phyloP scores from a whole-genome alignment of 495 filamentous ascomycete species.

The Tirmania nivea region DNA sequence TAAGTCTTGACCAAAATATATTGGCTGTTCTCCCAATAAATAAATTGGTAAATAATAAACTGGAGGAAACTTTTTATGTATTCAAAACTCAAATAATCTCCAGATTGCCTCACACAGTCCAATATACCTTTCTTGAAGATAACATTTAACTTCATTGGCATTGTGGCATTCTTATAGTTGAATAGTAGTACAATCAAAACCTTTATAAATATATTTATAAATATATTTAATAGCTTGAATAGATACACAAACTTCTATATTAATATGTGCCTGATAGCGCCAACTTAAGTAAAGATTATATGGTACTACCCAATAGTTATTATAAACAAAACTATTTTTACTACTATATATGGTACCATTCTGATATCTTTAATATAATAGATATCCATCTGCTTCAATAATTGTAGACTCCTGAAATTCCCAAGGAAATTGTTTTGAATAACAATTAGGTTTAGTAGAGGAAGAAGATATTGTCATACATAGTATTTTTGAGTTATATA shows the following conservation, averaged over 20 bases:
- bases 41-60: constrained; percentile 3
- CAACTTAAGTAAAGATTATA: constrained; percentile 8
- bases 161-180: neutral
- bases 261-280: no score
- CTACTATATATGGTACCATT: neutral
- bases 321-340: no score
- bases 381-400: neutral
- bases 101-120: constrained; percentile 2
- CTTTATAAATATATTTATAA: constrained; percentile 13
- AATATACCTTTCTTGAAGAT: constrained; percentile 5
- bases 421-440: neutral
- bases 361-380: neutral
- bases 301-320: constrained; percentile 2
- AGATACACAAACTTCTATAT: no score
- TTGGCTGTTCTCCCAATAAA: neutral
- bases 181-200: constrained; percentile 1
- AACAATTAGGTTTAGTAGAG: neutral
- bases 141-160: constrained; percentile 5
- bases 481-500: neutral
- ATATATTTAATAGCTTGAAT: no score
- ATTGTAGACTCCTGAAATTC: neutral
- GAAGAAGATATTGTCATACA: no score
- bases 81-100: constrained; percentile 6
- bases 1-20: constrained; percentile 6
- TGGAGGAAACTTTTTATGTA: constrained; percentile 4